Percentiles rank a stretch among this genome's conserved stretches.
These are phyloP conservation scores for Salix suchowensis DNA, from an alignment of 345 rosid genomes.

Conservation along the genomic window DNA sequence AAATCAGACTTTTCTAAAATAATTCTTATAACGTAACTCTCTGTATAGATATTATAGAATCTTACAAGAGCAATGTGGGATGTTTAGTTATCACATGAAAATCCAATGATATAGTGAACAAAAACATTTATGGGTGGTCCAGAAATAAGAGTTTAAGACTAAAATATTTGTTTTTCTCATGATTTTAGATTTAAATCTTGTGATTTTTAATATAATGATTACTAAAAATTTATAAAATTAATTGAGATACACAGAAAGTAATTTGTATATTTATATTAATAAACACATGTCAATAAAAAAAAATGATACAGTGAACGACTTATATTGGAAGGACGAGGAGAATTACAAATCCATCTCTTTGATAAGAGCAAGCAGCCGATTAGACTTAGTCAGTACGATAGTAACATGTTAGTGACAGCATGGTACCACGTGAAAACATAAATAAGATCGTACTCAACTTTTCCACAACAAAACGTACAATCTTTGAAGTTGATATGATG, in stretches of 20 bases:
- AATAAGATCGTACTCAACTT: not conserved
- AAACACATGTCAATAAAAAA: too few species aligned
- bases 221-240: too few species aligned
- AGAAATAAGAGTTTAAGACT: too few species aligned
- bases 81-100: not conserved
- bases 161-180: rapidly evolving
- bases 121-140: too few species aligned
- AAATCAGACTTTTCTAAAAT: too few species aligned
- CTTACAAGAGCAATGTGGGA: too few species aligned
- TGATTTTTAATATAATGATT: too few species aligned
- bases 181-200: too few species aligned
- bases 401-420: not conserved
- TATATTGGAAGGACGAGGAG: not conserved
- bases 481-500: not conserved
- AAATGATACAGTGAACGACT: not conserved
- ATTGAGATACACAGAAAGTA: rapidly evolving
- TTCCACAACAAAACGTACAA: not conserved
- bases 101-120: not conserved
- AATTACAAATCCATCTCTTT: not conserved
- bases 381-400: not conserved
- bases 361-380: not conserved
- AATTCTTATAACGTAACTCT: too few species aligned
- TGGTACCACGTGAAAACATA: not conserved
- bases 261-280: too few species aligned
- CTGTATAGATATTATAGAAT: too few species aligned